phyloP scores from a whole-genome alignment of 1,139 yeast genomes.

The Groenewaldozyma sp. region DNA sequence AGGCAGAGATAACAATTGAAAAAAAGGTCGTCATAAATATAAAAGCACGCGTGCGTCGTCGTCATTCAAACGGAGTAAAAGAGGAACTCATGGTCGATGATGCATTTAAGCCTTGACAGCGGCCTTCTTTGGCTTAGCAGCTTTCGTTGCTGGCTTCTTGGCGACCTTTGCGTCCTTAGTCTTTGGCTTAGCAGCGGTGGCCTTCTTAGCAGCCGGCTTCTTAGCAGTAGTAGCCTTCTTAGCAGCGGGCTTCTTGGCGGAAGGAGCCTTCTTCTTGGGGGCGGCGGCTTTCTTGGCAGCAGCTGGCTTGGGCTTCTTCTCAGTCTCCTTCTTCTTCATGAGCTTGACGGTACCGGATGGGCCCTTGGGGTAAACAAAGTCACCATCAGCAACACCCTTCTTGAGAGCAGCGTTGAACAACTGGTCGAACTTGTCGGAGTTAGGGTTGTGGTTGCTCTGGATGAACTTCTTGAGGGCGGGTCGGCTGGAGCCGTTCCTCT shows the following conservation, averaged over 20 bases:
- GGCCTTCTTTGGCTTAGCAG: constrained; percentile 24
- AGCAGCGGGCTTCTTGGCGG: constrained; percentile 20
- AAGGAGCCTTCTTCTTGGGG: constrained; percentile 13
- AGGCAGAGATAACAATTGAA: background rate
- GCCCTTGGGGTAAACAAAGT: constrained; percentile 84
- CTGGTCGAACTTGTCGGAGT: constrained; percentile 59
- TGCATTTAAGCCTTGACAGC: constrained; percentile 18
- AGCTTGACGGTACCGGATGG: constrained; percentile 67
- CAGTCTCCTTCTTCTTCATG: constrained; percentile 35
- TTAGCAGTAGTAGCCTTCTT: constrained; percentile 17
- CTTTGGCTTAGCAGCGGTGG: constrained; percentile 19
- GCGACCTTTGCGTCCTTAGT: constrained; percentile 18
- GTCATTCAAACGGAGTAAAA: too few species aligned
- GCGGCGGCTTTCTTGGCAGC: constrained; percentile 16
- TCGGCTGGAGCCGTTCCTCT: constrained; percentile 75
- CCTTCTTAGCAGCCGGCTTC: constrained; percentile 15
- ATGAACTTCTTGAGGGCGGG: constrained; percentile 70
- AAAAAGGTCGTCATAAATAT: too few species aligned
- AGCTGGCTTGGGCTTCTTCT: constrained; percentile 22
- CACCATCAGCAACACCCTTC: constrained; percentile 72
- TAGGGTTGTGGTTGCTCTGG: constrained; percentile 49
- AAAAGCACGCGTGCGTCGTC: too few species aligned
- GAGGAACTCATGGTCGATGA: too few species aligned
- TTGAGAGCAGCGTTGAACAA: constrained; percentile 71
- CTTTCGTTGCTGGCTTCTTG: constrained; percentile 26